Conservation (phyloP, 352 stramenopile genomes). For the Phytophthora crassamura region DNA sequence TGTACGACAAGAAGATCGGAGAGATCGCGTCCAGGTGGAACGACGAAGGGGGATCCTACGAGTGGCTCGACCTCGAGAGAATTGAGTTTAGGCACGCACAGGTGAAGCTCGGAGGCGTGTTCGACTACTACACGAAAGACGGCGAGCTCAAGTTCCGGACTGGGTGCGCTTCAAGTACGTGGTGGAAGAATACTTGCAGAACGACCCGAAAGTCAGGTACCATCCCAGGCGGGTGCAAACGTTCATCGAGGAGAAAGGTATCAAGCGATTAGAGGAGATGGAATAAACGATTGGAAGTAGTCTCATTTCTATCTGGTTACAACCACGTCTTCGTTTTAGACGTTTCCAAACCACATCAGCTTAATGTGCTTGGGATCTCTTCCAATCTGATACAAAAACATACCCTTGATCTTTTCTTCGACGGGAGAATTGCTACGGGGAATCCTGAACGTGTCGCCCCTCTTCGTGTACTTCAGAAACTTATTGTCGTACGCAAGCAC, state of each 20-base stretch:
- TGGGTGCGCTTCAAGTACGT: slow-evolving; percentile 31
- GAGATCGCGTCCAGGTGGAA: slow-evolving; percentile 10
- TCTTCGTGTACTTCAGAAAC: too few relatives aligned
- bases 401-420: too few relatives aligned
- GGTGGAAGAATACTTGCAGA: slow-evolving; percentile 34
- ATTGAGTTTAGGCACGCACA: slow-evolving; percentile 19
- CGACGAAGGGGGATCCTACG: slow-evolving; percentile 1
- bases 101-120: slow-evolving; percentile 22
- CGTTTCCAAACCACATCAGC: too few relatives aligned
- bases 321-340: too few relatives aligned
- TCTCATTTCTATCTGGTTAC: too few relatives aligned
- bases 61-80: neutral
- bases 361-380: too few relatives aligned
- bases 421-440: too few relatives aligned
- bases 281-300: neutral
- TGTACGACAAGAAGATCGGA: slow-evolving; percentile 11
- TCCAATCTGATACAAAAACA: too few relatives aligned
- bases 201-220: slow-evolving; percentile 20
- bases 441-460: too few relatives aligned
- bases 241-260: slow-evolving; percentile 1
- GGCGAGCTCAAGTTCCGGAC: slow-evolving; percentile 13
- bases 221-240: slow-evolving; percentile 21
- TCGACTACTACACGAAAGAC: slow-evolving; percentile 35
- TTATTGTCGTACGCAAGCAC: too few relatives aligned
- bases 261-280: slow-evolving; percentile 10